Percentiles rank a stretch among this genome's conserved stretches.
These are phyloP conservation scores for Alternaria hordeiaustralica DNA, from an alignment of 2,329 filamentous ascomycete genomes.

Conservation along the genomic window DNA sequence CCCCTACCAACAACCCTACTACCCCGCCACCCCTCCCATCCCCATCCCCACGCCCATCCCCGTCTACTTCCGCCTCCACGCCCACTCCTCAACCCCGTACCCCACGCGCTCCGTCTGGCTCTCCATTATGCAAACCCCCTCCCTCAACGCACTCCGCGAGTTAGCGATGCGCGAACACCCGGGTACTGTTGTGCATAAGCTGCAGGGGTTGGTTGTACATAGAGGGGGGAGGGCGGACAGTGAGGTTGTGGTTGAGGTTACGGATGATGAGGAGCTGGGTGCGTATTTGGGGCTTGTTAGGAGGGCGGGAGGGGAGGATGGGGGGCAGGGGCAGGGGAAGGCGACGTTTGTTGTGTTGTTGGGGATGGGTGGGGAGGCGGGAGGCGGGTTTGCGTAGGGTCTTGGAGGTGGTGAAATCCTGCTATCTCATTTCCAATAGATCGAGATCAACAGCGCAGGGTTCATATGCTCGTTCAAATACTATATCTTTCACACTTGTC, in stretches of 20 bases:
- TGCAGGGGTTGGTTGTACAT: conserved; percentile 70
- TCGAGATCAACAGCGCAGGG: neutral
- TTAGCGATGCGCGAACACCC: conserved; percentile 67
- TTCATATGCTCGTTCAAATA: too few relatives aligned
- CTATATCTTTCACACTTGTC: too few relatives aligned
- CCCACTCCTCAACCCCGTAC: conserved; percentile 61
- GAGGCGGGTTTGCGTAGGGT: neutral
- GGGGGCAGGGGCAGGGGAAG: conserved; percentile 53
- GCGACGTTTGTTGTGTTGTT: conserved; percentile 58
- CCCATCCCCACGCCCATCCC: neutral
- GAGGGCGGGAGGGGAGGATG: neutral
- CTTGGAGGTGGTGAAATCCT: too few relatives aligned
- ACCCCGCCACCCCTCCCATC: neutral
- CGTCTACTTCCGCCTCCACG: conserved; percentile 17
- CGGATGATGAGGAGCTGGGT: conserved; percentile 73
- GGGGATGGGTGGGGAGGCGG: neutral
- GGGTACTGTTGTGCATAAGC: conserved; percentile 62
- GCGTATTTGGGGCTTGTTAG: conserved; percentile 71
- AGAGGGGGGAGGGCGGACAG: conserved; percentile 49
- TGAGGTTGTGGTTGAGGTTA: conserved; percentile 70
- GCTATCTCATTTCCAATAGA: too few relatives aligned
- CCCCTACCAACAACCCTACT: conserved; percentile 17
- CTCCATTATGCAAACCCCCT: conserved; percentile 64
- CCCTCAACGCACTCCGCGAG: conserved; percentile 68
- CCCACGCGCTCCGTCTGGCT: conserved; percentile 66